phyloP scores from a whole-genome alignment of 176 grass and related monocot species.

The Aegilops tauschii region DNA sequence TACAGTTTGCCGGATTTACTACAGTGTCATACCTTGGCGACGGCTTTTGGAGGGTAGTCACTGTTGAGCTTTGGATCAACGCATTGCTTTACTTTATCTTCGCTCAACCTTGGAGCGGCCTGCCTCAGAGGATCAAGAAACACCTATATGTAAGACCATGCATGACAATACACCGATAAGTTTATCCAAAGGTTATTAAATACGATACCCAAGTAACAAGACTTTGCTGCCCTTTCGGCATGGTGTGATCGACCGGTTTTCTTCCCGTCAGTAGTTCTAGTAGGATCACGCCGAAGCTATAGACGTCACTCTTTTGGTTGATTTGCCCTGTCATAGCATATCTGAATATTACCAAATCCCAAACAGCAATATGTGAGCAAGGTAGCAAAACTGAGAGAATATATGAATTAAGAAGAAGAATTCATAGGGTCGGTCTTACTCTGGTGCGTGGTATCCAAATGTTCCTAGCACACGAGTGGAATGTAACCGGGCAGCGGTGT shows the following conservation, averaged over 20 bases:
- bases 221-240: conserved; percentile 88
- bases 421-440: conserved; percentile 36
- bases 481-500: conserved; percentile 64
- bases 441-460: conserved; percentile 84
- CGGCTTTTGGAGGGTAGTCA: conserved; percentile 84
- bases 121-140: conserved; percentile 13
- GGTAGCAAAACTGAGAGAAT: neutral
- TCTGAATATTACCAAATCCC: conserved; percentile 25
- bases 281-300: conserved; percentile 77
- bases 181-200: neutral
- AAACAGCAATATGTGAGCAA: neutral
- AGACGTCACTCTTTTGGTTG: conserved; percentile 83
- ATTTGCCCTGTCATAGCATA: conserved; percentile 92
- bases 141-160: neutral
- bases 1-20: neutral
- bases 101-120: conserved; percentile 89
- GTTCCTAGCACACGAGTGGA: conserved; percentile 81
- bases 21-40: conserved; percentile 62
- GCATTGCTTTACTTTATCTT: conserved; percentile 91
- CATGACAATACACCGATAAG: neutral
- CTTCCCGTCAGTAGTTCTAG: conserved; percentile 77
- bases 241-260: conserved; percentile 83
- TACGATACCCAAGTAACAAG: conserved; percentile 80
- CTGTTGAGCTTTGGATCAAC: conserved; percentile 85
- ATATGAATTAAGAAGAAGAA: no score